Evolutionary conservation across 106 monocot genomes (phyloP).

Genomic region (Dactylorhiza incarnata): DNA sequence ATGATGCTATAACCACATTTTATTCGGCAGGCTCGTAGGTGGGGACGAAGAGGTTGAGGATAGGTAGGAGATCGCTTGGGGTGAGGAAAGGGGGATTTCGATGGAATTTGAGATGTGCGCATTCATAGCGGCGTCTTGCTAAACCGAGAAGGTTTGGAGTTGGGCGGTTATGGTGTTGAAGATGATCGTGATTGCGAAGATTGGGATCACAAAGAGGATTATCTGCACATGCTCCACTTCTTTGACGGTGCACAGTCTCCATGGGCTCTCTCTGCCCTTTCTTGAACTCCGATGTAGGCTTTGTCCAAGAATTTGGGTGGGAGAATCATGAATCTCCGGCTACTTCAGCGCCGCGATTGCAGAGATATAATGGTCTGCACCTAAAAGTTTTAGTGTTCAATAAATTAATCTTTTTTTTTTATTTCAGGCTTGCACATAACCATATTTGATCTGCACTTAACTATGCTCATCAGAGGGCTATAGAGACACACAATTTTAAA

Average conservation of each 20-base stretch:
- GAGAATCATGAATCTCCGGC: neutral
- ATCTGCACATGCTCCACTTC: slow-evolving; percentile 76
- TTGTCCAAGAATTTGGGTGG: slow-evolving; percentile 67
- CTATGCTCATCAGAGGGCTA: too few species aligned
- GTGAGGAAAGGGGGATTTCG: slow-evolving; percentile 56
- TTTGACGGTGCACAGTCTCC: slow-evolving; percentile 53
- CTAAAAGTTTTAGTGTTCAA: too few species aligned
- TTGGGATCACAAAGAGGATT: slow-evolving; percentile 68
- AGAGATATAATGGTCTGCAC: too few species aligned
- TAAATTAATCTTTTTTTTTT: too few species aligned
- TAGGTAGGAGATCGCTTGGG: slow-evolving; percentile 75
- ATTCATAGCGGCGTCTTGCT: slow-evolving; percentile 66
- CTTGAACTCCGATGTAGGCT: slow-evolving; percentile 46
- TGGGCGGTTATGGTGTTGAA: slow-evolving; percentile 88
- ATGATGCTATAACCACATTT: too few species aligned
- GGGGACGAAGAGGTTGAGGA: slow-evolving; percentile 62
- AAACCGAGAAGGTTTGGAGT: slow-evolving; percentile 93
- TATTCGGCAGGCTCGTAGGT: slow-evolving; percentile 32
- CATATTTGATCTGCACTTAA: too few species aligned
- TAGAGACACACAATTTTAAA: too few species aligned
- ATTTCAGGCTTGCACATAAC: too few species aligned
- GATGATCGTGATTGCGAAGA: slow-evolving; percentile 78
- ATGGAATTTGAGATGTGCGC: slow-evolving; percentile 31
- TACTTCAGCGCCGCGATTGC: too few species aligned
- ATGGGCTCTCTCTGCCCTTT: slow-evolving; percentile 34